These are phyloP conservation scores for Trichoderma sp. DNA, from an alignment of 2,329 filamentous ascomycete species.

Conservation along the genomic window DNA sequence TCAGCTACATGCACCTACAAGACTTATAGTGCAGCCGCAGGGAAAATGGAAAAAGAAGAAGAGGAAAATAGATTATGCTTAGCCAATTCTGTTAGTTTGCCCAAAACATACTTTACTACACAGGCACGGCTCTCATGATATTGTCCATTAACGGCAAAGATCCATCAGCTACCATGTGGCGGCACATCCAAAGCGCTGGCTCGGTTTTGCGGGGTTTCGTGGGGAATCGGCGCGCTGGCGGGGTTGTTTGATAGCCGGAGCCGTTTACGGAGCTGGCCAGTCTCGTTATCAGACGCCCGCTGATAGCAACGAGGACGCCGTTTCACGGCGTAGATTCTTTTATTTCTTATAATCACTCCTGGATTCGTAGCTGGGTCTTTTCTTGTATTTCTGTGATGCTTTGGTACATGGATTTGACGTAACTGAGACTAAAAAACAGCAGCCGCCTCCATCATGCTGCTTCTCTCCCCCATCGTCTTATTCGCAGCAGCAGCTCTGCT, in stretches of 20 bases:
- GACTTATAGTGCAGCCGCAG: not conserved
- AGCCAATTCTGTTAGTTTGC: not conserved
- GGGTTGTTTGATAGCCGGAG: constrained; percentile 10
- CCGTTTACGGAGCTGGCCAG: constrained; percentile 9
- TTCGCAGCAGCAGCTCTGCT: constrained; percentile 35
- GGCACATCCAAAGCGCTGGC: not conserved
- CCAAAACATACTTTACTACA: not conserved
- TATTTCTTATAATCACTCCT: not conserved
- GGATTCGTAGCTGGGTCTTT: not conserved
- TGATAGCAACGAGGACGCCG: not conserved
- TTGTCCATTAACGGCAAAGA: constrained; percentile 22
- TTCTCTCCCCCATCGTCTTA: constrained; percentile 39
- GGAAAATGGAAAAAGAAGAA: not conserved
- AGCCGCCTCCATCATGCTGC: constrained; percentile 33
- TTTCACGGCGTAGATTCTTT: not conserved
- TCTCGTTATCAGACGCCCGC: not conserved
- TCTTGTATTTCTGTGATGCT: not conserved
- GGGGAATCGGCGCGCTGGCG: constrained; percentile 12
- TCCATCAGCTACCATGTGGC: not conserved
- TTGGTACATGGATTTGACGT: not conserved
- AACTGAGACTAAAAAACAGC: not conserved
- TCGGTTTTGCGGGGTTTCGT: constrained; percentile 25
- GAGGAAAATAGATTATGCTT: not conserved
- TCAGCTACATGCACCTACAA: not conserved
- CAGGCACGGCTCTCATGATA: constrained; percentile 7